These are phyloP conservation scores for Leishmania tarentolae DNA, from an alignment of 208 protist genomes.

Conservation along the genomic window DNA sequence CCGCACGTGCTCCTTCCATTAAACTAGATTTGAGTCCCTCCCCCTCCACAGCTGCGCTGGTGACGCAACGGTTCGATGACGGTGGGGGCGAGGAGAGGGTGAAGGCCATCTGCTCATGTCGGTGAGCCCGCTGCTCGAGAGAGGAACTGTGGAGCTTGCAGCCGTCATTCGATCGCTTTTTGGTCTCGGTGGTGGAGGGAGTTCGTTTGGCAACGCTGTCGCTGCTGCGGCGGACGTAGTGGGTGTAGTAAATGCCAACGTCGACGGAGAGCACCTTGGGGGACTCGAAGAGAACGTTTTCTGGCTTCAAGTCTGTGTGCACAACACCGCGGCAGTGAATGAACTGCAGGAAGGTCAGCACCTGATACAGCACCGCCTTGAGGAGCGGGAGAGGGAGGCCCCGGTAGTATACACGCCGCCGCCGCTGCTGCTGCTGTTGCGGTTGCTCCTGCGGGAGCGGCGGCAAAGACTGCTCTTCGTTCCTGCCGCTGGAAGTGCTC, in stretches of 20 bases:
- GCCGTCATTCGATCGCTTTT: conserved; percentile 32
- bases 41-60: not conserved
- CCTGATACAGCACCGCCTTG: conserved; percentile 68
- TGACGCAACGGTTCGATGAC: not conserved
- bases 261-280: conserved; percentile 40
- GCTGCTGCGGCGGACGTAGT: conserved; percentile 18
- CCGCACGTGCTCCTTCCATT: not conserved
- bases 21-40: not conserved
- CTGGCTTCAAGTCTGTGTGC: conserved; percentile 87
- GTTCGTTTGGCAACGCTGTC: not conserved
- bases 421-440: conserved; percentile 12
- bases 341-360: conserved; percentile 73
- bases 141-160: conserved; percentile 42
- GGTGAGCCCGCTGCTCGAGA: conserved; percentile 35
- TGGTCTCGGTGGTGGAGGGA: conserved; percentile 13
- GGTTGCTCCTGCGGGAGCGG: not conserved
- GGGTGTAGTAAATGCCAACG: conserved; percentile 41
- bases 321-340: conserved; percentile 64
- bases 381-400: conserved; percentile 64
- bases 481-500: not conserved
- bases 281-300: conserved; percentile 86
- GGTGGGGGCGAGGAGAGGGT: not conserved
- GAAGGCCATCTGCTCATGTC: conserved; percentile 22
- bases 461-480: not conserved
- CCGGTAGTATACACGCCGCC: conserved; percentile 44